Percentiles rank a stretch among this genome's conserved stretches.
These are phyloP conservation scores for Candida fluviatilis DNA, from an alignment of 805 yeast species.

Conservation along the genomic window DNA sequence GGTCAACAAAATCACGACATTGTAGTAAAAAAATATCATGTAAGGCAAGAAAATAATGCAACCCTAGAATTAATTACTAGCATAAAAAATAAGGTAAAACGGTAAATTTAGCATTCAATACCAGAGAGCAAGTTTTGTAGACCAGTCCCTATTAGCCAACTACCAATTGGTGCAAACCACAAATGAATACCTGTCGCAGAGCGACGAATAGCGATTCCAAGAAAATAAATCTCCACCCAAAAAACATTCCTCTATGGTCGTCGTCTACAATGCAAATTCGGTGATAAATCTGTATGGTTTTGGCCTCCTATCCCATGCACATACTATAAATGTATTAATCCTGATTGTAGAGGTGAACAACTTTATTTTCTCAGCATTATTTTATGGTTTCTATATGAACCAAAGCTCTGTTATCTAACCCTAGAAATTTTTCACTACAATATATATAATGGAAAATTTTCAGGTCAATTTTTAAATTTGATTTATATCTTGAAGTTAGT, in stretches of 20 bases:
- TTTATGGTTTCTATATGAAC: background rate
- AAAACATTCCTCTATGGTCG: no score
- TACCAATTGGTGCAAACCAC: no score
- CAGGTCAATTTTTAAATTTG: background rate
- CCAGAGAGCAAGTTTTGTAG: no score
- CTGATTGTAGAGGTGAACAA: background rate
- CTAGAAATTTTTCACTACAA: background rate
- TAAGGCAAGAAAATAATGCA: background rate
- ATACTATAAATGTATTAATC: background rate
- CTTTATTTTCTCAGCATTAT: background rate
- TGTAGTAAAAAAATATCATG: background rate
- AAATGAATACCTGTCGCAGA: no score
- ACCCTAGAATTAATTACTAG: background rate
- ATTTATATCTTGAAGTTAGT: background rate
- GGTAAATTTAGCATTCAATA: no score
- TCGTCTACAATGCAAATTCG: no score
- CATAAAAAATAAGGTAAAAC: background rate
- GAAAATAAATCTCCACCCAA: no score
- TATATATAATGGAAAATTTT: constrained; percentile 1
- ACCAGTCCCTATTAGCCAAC: no score
- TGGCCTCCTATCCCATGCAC: no score
- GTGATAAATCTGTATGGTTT: no score
- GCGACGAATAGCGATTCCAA: no score
- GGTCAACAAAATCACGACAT: background rate
- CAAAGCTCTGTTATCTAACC: constrained; percentile 1